Base-by-base conservation (phyloP, 2,329 filamentous ascomycete species). In the Alternaria longipes region DNA sequence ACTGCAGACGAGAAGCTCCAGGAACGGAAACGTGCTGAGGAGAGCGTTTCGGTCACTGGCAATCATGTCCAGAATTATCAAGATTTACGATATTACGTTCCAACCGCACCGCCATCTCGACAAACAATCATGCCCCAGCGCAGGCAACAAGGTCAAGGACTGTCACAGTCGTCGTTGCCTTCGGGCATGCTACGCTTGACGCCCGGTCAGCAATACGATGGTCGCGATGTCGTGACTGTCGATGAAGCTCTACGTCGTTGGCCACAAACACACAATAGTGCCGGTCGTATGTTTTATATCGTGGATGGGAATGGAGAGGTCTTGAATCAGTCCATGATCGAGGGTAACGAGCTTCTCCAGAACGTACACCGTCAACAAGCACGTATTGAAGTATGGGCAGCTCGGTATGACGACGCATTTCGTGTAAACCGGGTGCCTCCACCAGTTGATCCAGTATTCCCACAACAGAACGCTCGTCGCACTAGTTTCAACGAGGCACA, bases 251-350 rank as follows among this genome's bases (percentile, higher is more conserved):
- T 36, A 3, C 20, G 30, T 50, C 30, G 46, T n/a, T 50, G 46
- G 46, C 46, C 46, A 14, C 1, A 38, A 2, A 50, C 34, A 16
- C 32, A 50, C 46, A 50, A 50, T 36, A 50, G 46, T 26, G 32
- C 46, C 16, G 46, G 46, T 38, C 46, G 8, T 50, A 36, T 50
- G 30, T 20, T 22, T 22, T 50, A 50, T 50, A 50, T 50, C 20
- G 46, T 50, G 46, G 46, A 30, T 14, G 30, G 8, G 3, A 11
- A 36, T 20, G 46, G 46, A 36, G 20, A 50, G 32, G 20, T 50
- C 16, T 3, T 50, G 46, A 50, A 38, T 7, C 46, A 50, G 36
- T 24, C 46, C n/a, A 34, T 34, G 32, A 50, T 50, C 16, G 46
- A 38, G 24, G 18, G 46, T 50, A 32, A 50, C 16, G 46, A 50